phyloP scores from a whole-genome alignment of 805 yeast species.

The Saccharomycopsis sp. region DNA sequence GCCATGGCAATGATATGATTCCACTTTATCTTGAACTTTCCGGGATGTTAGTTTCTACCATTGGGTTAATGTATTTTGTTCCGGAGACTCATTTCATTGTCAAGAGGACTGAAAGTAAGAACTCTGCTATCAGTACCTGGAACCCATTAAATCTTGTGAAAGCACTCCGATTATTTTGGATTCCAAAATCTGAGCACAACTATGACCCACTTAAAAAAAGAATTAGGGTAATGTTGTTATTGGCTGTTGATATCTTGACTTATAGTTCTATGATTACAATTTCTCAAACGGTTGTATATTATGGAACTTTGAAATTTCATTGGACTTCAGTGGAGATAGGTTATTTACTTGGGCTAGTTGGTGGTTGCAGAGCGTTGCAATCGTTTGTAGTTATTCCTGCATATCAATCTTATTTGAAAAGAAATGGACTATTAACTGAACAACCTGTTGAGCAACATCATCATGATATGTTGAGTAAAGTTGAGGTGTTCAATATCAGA shows the following conservation, averaged over 20 bases:
- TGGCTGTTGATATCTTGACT: slow-evolving; percentile 39
- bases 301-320: slow-evolving; percentile 43
- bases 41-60: slow-evolving; percentile 29
- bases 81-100: slow-evolving; percentile 44
- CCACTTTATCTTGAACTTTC: slow-evolving; percentile 29
- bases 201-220: slow-evolving; percentile 38
- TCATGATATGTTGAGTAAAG: slow-evolving; percentile 37
- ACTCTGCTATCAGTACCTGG: slow-evolving; percentile 2
- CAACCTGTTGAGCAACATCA: slow-evolving; percentile 33
- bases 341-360: slow-evolving; percentile 44
- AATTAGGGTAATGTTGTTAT: slow-evolving; percentile 41
- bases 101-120: slow-evolving; percentile 2
- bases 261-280: slow-evolving; percentile 35
- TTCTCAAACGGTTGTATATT: slow-evolving; percentile 40
- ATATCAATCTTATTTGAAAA: slow-evolving; percentile 32
- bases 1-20: slow-evolving; percentile 26
- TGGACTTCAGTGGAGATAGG: slow-evolving; percentile 55
- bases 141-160: slow-evolving; percentile 27
- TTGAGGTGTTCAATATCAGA: slow-evolving; percentile 38
- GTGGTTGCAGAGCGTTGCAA: slow-evolving; percentile 41
- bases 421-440: slow-evolving; percentile 16
- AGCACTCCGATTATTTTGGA: slow-evolving; percentile 51
- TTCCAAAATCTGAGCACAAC: slow-evolving; percentile 22
- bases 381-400: slow-evolving; percentile 49
- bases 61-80: slow-evolving; percentile 34